Evolutionary conservation across 2,329 filamentous ascomycete genomes (phyloP).

Genomic region (Ophiostoma sp.): DNA sequence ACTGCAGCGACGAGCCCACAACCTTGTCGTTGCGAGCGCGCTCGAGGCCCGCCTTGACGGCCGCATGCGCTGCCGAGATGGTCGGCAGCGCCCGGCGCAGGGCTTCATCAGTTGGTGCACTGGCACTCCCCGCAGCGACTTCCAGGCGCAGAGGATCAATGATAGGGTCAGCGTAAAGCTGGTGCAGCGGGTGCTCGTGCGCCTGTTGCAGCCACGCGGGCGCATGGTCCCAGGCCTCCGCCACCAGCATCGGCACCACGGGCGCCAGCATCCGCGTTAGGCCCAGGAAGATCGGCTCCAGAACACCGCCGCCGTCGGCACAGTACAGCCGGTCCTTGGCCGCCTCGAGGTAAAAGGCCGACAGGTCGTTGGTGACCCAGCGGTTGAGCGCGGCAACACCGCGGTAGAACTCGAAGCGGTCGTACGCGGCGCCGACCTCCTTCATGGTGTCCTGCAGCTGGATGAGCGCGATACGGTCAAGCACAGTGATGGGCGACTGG

Average conservation of each 20-base stretch:
- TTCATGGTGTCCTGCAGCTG: constrained; percentile 64
- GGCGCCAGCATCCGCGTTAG: constrained; percentile 75
- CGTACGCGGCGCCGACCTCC: constrained; percentile 60
- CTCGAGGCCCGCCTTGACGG: constrained; percentile 73
- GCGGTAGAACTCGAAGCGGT: constrained; percentile 75
- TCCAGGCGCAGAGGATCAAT: constrained; percentile 27
- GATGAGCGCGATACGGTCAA: constrained; percentile 71
- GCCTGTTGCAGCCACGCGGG: constrained; percentile 57
- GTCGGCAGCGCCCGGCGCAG: constrained; percentile 36
- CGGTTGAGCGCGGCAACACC: constrained; percentile 67
- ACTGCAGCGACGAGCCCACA: constrained; percentile 76
- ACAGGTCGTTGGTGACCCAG: constrained; percentile 78
- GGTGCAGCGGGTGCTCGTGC: constrained; percentile 40
- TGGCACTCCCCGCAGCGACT: constrained; percentile 16
- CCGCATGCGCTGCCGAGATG: constrained; percentile 54
- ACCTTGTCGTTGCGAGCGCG: constrained; percentile 63
- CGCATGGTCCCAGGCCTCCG: constrained; percentile 79
- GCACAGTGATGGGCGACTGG: constrained; percentile 48
- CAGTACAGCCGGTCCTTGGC: constrained; percentile 92
- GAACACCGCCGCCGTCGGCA: constrained; percentile 59
- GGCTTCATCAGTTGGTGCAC: constrained; percentile 31
- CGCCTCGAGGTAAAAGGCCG: constrained; percentile 88
- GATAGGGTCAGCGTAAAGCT: constrained; percentile 45
- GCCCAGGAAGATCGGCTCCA: constrained; percentile 64
- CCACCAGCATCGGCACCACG: constrained; percentile 74